Evolutionary conservation across 768 basidiomycete genomes (phyloP), one percentile per base, ranked within the genome.

Genomic region (Fomitopsis pulvina): DNA sequence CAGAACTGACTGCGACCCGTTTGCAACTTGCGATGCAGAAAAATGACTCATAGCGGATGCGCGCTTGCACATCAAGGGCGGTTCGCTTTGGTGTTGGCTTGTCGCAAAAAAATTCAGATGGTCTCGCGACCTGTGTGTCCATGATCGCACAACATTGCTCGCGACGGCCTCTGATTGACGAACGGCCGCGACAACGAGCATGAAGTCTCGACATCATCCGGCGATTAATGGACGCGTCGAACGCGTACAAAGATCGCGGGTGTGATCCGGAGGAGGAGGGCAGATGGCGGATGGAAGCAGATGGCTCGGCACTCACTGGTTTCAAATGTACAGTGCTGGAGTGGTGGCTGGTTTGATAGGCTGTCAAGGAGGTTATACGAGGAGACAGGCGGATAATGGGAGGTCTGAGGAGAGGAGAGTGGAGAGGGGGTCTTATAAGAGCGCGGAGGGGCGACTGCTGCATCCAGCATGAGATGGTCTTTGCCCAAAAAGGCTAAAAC

Each of bases 401-500:
- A 12, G n/a, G 22, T 30, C 6, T 14, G 18, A 26, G 30, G 41
- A 8, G 37, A 22, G 40, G 34, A 30, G 47, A 47, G 51, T 37
- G 43, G 39, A 52, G 43, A 44, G 41, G 54, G 42, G 50, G 24
- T 41, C 48, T 41, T 41, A 53, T 58, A 56, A 58, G 55, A 58
- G 52, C 43, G 48, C 25, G 38, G 43, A 41, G 50, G 25, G 28
- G 34, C 39, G 48, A 52, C 51, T 52, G 47, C 47, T 48, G 38
- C 47, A 48, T 48, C 34, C 47, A 48, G 47, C 47, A 48, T 48
- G 47, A 40, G 47, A 51, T 50, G 50, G 51, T 39, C 48, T 50
- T 40, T 32, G 27, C 29, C 43, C 41, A 53, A 53, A 39, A n/a
- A 50, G 51, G 54, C 21, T 50, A 50, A 46, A 34, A 38, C n/a